Base-by-base conservation (phyloP, 2,329 filamentous ascomycete species). In the Fusarium sp. region DNA sequence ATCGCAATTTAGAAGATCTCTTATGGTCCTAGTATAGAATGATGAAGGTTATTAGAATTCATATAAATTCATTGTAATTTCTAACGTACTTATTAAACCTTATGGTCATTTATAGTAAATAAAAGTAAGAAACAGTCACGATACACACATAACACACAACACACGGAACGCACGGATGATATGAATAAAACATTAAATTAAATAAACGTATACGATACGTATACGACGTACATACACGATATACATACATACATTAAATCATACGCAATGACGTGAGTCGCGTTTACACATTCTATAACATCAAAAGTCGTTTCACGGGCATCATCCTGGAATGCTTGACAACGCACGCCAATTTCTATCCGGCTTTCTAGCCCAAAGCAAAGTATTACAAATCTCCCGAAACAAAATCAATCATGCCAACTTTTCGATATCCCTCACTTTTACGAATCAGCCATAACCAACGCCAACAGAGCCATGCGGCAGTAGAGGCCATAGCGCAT, bases 401-500 rank as follows among this genome's bases (percentile, higher is more conserved):
- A 42, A 44, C 44, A 45, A 64, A 51, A 55, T 34, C 61, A 50
- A 64, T 36, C 47, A 39, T 63, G 52, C 52, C 54, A 68, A 61
- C 62, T 70, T 67, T 72, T 62, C 70, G 59, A 46, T 66, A 55
- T 47, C 57, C 44, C 42, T 24, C 30, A 46, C 65, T 54, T 44
- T 49, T 74, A 77, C 51, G 70, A 75, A 52, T 76, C 73, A 68
- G 75, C 75, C 91, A 99, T 91, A 79, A 98, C 93, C 79, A 98
- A 85, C 71, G 96, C 96, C 79, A 99, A 86, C 82, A 99, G 82
- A 73, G 96, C 96, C 96, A 99, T 99, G 78, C 96, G 91, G 80
- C 92, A 96, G 86, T 97, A 98, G 74, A 99, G 88, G 73, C 96
- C 96, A 82, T 98, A 97, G 82, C 91, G 89, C 95, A 97, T 97